These are phyloP conservation scores for Eucalyptus marginata DNA, from an alignment of 345 rosid genomes.

Conservation along the genomic window DNA sequence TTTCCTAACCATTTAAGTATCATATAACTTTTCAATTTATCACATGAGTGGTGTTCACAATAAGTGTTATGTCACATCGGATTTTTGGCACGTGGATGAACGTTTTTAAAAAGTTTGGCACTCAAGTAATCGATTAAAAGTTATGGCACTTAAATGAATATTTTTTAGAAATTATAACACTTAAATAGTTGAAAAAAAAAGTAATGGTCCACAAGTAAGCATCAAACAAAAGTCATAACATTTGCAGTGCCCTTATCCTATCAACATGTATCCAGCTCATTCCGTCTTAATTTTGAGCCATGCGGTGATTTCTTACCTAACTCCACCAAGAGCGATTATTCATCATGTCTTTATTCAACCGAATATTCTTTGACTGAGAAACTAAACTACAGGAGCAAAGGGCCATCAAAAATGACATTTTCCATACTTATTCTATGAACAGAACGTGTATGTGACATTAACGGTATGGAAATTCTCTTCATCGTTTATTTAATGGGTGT, in stretches of 20 bases:
- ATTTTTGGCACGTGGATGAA: rapidly evolving
- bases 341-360: background rate
- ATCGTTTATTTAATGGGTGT: rapidly evolving
- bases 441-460: background rate
- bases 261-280: background rate
- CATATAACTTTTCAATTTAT: too few species aligned
- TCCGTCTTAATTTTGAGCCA: rapidly evolving
- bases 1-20: too few species aligned
- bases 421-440: background rate
- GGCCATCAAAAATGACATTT: background rate
- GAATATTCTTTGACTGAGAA: background rate
- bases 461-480: background rate
- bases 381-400: background rate
- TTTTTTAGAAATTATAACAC: too few species aligned
- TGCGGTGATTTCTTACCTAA: background rate
- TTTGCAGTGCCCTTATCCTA: background rate
- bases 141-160: rapidly evolving
- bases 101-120: rapidly evolving
- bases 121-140: rapidly evolving
- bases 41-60: rapidly evolving
- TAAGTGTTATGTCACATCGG: background rate
- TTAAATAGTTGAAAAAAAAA: too few species aligned
- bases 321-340: background rate
- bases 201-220: too few species aligned
- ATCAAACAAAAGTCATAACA: rapidly evolving